Conservation (phyloP, 139 green algal species). For the Coelastrella sp. region DNA sequence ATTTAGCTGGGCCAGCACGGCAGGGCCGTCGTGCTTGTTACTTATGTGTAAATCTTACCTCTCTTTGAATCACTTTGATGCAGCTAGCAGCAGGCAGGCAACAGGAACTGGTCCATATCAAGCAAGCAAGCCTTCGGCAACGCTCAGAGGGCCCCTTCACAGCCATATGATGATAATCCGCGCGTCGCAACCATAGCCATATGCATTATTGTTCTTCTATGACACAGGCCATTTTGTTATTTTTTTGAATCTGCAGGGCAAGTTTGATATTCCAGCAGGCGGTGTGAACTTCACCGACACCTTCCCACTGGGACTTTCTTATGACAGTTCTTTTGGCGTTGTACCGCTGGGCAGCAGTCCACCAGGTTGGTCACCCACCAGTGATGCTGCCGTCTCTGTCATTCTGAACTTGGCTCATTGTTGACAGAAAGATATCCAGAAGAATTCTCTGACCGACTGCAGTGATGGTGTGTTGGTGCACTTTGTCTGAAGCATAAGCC, state of each 20-base stretch:
- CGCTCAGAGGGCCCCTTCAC: too few species aligned
- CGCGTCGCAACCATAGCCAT: neutral
- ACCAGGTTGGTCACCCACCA: neutral
- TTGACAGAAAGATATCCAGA: neutral
- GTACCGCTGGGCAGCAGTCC: neutral
- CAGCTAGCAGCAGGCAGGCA: too few species aligned
- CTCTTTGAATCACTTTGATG: too few species aligned
- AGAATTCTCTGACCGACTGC: neutral
- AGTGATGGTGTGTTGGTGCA: too few species aligned
- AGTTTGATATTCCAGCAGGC: neutral
- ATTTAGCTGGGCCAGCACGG: neutral
- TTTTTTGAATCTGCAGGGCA: neutral
- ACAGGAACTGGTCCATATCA: too few species aligned
- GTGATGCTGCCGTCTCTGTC: neutral
- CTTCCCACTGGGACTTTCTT: neutral
- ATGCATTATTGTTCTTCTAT: neutral
- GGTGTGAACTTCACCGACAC: neutral
- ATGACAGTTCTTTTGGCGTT: neutral
- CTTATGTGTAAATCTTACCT: neutral
- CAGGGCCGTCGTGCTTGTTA: neutral
- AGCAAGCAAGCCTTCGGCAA: too few species aligned
- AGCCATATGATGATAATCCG: neutral
- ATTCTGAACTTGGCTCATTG: neutral
- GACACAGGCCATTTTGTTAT: neutral
- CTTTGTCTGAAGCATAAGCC: too few species aligned